A percentile compares a stretch with the other conserved stretches of the same genome.
phyloP scores from a whole-genome alignment of 164 flowering plant genomes.

The Chimonanthus salicifolius region DNA sequence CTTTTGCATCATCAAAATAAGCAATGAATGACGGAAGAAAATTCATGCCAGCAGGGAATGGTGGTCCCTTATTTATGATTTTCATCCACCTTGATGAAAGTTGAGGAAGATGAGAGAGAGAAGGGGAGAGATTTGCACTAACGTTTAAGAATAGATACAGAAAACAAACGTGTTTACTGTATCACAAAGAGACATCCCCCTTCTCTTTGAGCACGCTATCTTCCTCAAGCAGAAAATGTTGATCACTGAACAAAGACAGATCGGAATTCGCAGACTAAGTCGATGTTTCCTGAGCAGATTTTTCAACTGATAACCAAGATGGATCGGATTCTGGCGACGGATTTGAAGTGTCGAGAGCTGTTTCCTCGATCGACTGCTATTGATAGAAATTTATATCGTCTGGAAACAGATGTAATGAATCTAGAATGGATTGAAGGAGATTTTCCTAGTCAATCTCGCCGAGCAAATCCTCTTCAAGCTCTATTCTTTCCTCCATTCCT shows the following conservation, averaged over 20 bases:
- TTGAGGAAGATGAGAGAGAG: no score
- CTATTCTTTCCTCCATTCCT: background rate
- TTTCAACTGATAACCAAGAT: background rate
- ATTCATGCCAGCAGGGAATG: no score
- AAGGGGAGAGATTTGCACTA: no score
- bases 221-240: conserved; percentile 42
- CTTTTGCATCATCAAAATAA: no score
- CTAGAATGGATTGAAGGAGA: conserved; percentile 3
- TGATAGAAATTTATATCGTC: background rate
- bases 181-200: background rate
- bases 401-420: background rate
- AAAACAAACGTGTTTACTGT: no score
- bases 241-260: conserved; percentile 31
- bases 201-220: conserved; percentile 6
- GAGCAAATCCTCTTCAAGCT: background rate
- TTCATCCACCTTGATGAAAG: no score
- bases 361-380: background rate
- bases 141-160: no score
- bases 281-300: background rate
- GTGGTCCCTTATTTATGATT: no score
- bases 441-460: conserved; percentile 8
- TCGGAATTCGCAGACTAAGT: conserved; percentile 13
- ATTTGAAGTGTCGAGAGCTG: no score
- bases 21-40: no score
- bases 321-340: no score